Base-by-base conservation (phyloP, 805 yeast species). In the Hanseniaspora meyeri region DNA sequence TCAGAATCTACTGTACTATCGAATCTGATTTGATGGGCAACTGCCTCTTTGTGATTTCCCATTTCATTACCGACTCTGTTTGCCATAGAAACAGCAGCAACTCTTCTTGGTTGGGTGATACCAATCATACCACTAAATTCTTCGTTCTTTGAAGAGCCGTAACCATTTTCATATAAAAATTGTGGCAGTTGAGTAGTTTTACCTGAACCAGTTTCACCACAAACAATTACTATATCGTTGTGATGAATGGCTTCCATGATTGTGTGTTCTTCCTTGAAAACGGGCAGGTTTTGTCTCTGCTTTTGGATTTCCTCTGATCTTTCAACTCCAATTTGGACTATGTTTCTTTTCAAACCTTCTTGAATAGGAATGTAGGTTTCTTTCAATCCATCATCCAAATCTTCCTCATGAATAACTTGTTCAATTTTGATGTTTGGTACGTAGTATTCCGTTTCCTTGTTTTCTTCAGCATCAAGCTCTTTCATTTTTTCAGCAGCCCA, bases 171-270 rank as follows among this genome's bases (percentile, higher is more conserved):
- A 65, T 82, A 88, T 47, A 93, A 70, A 64, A 93, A 93, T 67
- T 93, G 99, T 0, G 99, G 98, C 5, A 93, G 90, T 70, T 93
- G 99, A 0, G 99, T 93, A 1, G 98, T 93, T 68, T 93, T 93
- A 70, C 98, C 98, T 2, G 97, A 89, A 63, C 98, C 98, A 0
- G 98, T 93, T 64, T 90, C 97, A 75, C 98, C 98, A 72, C 97
- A 91, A 29, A 93, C 76, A 14, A 93, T 83, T 0, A 90, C 81
- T 59, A 91, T 85, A 64, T 90, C 96, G 65, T 91, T 86, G 64
- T 91, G 95, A 66, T 86, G 87, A 51, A 93, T 79, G 1, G 96
- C 95, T 67, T 93, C 99, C 97, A 93, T 88, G 51, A 93, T 86
- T 56, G 81, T 74, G 66, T 87, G 95, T 65, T 93, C 99, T 68